Percentiles rank a stretch among this genome's conserved stretches.
Evolutionary conservation across 257 asterid genomes (phyloP).

Genomic region (Fraxinus pennsylvanica): DNA sequence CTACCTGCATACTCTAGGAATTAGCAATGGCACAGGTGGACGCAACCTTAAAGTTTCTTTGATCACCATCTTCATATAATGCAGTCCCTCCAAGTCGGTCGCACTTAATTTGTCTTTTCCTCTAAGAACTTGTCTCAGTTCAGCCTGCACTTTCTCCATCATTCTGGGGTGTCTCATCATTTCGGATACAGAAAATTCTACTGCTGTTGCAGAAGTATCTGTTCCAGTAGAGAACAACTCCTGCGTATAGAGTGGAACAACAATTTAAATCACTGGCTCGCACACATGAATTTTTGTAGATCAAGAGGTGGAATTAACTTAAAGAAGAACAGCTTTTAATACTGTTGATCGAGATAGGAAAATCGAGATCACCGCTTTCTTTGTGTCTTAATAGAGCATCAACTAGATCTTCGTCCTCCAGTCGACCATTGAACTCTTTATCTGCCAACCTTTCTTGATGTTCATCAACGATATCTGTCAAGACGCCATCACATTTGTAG

Average conservation of each 20-base stretch:
- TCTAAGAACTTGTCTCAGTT: constrained; percentile 18
- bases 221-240: constrained; percentile 27
- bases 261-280: not conserved
- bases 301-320: not conserved
- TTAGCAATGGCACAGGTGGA: constrained; percentile 29
- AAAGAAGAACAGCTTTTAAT: not conserved
- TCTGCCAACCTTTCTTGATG: constrained; percentile 5
- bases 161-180: constrained; percentile 27
- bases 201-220: constrained; percentile 20
- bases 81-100: constrained; percentile 10
- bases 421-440: not conserved
- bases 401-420: not conserved
- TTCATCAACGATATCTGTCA: constrained; percentile 16
- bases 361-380: not conserved
- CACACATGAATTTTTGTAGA: not conserved
- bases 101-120: constrained; percentile 17
- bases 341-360: not conserved
- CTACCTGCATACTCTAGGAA: constrained; percentile 22
- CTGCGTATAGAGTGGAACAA: not conserved
- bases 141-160: constrained; percentile 28
- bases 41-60: constrained; percentile 33
- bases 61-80: constrained; percentile 30
- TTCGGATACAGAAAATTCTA: constrained; percentile 32
- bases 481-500: constrained; percentile 8
- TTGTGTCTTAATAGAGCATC: not conserved